Base-by-base conservation (phyloP, 2,329 filamentous ascomycete species). In the Atkinsonella texensis region DNA sequence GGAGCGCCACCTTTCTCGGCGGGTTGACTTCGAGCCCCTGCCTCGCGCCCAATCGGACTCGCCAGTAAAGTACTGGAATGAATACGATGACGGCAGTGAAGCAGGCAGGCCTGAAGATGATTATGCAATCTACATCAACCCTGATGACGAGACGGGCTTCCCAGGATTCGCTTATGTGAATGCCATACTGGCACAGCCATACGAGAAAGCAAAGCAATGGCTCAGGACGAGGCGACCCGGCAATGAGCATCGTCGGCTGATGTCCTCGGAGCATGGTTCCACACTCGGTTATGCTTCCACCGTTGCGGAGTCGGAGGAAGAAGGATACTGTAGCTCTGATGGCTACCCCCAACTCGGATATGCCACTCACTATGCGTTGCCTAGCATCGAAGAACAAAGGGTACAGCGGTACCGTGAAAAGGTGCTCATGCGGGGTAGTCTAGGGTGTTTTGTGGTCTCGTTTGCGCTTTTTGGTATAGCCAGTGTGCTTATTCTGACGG, bases 51-150 rank as follows among this genome's bases (percentile, higher is more conserved):
- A 58, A 13, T 54, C 59, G 38, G 50, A 59, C 8, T 58, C 64
- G 8, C 63, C 64, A 48, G 60, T 68, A 15, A 70, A 72, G 45
- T 93, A 91, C 63, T 94, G 88, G 87, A 91, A 87, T 65, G 88
- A 94, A 65, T 93, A 91, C 65, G 88, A 94, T 58, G 71, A 90
- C 62, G 86, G 85, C 9, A 89, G 87, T 63, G 85, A 89, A 51
- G 70, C 68, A 2, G 77, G 74, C 48, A 80, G 76, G 2, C 69
- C 74, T 13, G 75, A 81, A 43, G 76, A 79, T 38, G 77, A 76
- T 32, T 93, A 89, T 64, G 76, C 80, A 44, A 83, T 93, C 57
- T 89, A 87, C 60, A 72, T 91, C 53, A 77, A 90, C 61, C 86
- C 87, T 0, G 76, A 87, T 57, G 78, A 78, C 1, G 71, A 75